phyloP scores from a whole-genome alignment of 1,284 basidiomycete species.

The Leccinum huronense region DNA sequence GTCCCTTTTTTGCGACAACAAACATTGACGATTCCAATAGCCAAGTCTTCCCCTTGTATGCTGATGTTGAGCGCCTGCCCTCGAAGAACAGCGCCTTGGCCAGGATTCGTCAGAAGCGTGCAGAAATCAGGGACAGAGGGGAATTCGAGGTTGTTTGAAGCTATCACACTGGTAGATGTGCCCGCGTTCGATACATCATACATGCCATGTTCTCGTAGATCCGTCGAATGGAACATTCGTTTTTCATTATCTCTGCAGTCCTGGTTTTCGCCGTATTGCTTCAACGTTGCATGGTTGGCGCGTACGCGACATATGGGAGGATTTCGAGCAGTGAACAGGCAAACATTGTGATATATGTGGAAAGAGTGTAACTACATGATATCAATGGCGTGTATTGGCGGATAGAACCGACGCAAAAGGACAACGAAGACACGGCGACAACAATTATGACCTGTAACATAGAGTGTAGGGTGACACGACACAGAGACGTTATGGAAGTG shows the following conservation, averaged over 20 bases:
- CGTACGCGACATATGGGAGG: no score
- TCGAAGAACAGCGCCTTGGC: not conserved
- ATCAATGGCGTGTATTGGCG: not conserved
- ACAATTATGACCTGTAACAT: not conserved
- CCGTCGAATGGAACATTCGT: not conserved
- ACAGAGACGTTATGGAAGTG: not conserved
- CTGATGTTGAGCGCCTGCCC: not conserved
- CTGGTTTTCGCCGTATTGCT: not conserved
- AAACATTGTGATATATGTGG: no score
- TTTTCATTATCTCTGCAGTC: not conserved
- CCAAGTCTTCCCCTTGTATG: conserved; percentile 1
- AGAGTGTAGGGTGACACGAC: not conserved
- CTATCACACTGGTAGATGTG: not conserved
- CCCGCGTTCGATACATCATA: not conserved
- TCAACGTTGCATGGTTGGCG: not conserved
- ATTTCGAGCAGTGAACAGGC: no score
- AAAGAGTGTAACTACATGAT: no score
- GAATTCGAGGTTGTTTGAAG: not conserved
- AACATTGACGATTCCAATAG: not conserved
- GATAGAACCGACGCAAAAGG: not conserved
- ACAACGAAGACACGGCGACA: not conserved
- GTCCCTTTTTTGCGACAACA: no score
- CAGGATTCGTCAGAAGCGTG: not conserved
- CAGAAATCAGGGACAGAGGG: not conserved
- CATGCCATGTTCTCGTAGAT: not conserved